Conservation (phyloP, 2,329 filamentous ascomycete species). For the Penicillium sp. region DNA sequence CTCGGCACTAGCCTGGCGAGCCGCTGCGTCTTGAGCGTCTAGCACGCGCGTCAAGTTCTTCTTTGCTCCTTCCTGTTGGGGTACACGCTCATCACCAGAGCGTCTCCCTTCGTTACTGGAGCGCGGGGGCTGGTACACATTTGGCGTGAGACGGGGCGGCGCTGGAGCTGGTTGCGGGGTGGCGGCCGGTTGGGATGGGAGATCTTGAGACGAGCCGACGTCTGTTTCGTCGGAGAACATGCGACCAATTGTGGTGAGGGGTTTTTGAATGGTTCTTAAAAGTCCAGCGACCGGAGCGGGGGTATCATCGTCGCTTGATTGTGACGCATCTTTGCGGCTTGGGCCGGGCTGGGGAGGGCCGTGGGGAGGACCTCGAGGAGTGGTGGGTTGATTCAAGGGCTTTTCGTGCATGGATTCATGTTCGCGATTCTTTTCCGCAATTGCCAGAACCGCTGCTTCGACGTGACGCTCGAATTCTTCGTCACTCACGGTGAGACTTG, state of each 20-base stretch:
- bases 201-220: conserved; percentile 33
- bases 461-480: conserved; percentile 96
- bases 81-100: conserved; percentile 29
- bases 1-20: conserved; percentile 87
- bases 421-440: conserved; percentile 82
- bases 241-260: conserved; percentile 86
- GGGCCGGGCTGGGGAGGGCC: conserved; percentile 59
- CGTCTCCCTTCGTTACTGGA: conserved; percentile 41
- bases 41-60: conserved; percentile 49
- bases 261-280: conserved; percentile 86
- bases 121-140: conserved; percentile 49
- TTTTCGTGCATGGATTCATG: conserved; percentile 52
- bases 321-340: conserved; percentile 37
- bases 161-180: conserved; percentile 51
- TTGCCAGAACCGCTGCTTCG: conserved; percentile 93
- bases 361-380: conserved; percentile 64
- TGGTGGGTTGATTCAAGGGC: conserved; percentile 58
- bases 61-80: conserved; percentile 22
- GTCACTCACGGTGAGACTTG: conserved; percentile 88
- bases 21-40: conserved; percentile 83
- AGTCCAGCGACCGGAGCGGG: conserved; percentile 78
- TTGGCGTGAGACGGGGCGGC: conserved; percentile 56
- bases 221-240: conserved; percentile 80
- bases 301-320: conserved; percentile 67
- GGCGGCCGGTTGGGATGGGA: conserved; percentile 37